Evolutionary conservation across 441 rosid genomes (phyloP), one percentile per base, ranked within the genome.

Genomic region (Gossypium gossypioides): DNA sequence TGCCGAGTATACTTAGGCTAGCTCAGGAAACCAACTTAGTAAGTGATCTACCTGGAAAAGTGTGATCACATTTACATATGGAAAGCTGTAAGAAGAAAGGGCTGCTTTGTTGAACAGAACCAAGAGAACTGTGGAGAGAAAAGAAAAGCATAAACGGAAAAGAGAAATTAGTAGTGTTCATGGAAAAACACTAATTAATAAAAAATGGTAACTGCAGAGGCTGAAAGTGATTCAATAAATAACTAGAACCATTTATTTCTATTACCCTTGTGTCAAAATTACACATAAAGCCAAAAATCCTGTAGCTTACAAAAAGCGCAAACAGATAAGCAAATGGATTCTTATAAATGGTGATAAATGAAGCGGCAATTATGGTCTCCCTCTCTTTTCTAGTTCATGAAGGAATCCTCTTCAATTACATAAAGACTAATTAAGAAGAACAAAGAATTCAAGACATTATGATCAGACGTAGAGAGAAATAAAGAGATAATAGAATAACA

Each of bases 91-190:
- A 40, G 94, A 91, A 75, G 98, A 93, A 72, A 93, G 90, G n/a
- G 96, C 96, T 44, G 96, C 96, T 84, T 93, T 93, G 78, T 91
- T 93, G 85, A 93, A 91, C 81, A 93, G 50, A 42, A 92, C 79
- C 84, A 92, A 84, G 56, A 91, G 88, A 72, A 92, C 97, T 92
- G 89, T 82, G 81, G 19, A 67, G 63, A 50, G 37, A 65, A 54
- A 69, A 34, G 5, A 22, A 67, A 67, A 73, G 50, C 59, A 74
- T 15, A 4, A 63, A 57, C 25, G 59, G 8, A 46, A 27, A 12
- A 76, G 60, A 32, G 27, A 29, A 42, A 24, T n/a, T 37, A 37
- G 65, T 2, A 67, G 42, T 51, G 40, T 24, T 66, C 2, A n/a
- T 60, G 12, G 44, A 60, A 7, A 7, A 60, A 60, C 15, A 12